Conservation (phyloP, 106 monocot genomes). For the Dendrobium chrysotoxum region DNA sequence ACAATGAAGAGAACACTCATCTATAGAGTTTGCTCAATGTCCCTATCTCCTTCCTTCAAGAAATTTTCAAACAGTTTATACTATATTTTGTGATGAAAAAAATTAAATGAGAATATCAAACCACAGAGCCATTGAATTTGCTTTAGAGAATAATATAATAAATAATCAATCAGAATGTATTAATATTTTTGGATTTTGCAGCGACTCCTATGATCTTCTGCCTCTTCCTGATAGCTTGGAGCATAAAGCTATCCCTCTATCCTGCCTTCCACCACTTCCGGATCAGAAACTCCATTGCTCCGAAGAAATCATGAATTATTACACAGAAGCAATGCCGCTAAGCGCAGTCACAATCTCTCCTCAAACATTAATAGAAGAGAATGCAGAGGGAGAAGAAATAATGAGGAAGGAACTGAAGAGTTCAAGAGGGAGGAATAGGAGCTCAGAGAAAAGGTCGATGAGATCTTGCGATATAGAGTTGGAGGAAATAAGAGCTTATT, state of each 20-base stretch:
- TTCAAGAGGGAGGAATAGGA: not conserved
- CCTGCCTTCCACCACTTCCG: not conserved
- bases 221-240: not conserved
- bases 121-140: too few species aligned
- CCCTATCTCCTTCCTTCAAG: too few species aligned
- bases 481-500: constrained; percentile 51
- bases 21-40: too few species aligned
- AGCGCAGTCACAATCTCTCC: not conserved
- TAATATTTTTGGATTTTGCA: not conserved
- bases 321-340: not conserved
- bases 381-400: not conserved
- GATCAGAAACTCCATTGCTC: not conserved
- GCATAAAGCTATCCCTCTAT: not conserved
- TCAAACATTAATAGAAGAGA: too few species aligned
- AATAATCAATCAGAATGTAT: too few species aligned
- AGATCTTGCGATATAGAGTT: constrained; percentile 38
- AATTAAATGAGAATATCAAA: too few species aligned
- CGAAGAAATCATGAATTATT: not conserved
- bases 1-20: too few species aligned
- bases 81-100: too few species aligned
- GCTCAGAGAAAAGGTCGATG: constrained; percentile 1
- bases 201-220: not conserved
- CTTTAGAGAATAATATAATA: too few species aligned
- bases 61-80: too few species aligned
- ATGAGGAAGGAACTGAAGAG: not conserved